Percentiles rank a stretch among this genome's conserved stretches.
These are phyloP conservation scores for Porogramme epimiltina DNA, from an alignment of 1,284 basidiomycete genomes.

Conservation along the genomic window DNA sequence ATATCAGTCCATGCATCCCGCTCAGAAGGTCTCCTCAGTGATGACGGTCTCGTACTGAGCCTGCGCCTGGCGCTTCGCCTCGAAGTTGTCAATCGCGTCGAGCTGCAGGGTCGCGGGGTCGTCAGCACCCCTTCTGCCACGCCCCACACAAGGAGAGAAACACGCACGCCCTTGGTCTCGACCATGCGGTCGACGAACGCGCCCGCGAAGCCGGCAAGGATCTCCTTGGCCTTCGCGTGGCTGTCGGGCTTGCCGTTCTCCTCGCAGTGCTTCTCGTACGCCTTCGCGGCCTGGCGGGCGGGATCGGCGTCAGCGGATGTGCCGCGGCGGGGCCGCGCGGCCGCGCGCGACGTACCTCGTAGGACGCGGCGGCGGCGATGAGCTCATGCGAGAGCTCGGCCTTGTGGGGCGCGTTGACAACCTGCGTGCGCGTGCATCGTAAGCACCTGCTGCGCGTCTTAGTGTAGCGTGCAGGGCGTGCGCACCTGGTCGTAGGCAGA, in stretches of 20 bases:
- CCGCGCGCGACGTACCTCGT: slow-evolving; percentile 30
- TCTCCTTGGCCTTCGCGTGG: slow-evolving; percentile 43
- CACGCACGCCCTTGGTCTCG: slow-evolving; percentile 44
- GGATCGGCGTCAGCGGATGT: no score
- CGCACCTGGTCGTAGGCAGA: slow-evolving; percentile 47
- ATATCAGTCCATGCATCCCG: neutral
- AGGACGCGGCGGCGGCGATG: slow-evolving; percentile 61
- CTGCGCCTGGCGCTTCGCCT: slow-evolving; percentile 41
- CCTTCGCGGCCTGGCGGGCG: slow-evolving; percentile 44
- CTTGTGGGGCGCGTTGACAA: slow-evolving; percentile 54
- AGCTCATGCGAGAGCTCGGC: slow-evolving; percentile 64
- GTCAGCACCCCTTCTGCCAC: slow-evolving; percentile 15
- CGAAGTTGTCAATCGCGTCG: slow-evolving; percentile 44
- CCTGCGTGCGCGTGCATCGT: slow-evolving; percentile 30
- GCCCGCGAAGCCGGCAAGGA: slow-evolving; percentile 44
- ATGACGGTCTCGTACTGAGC: slow-evolving; percentile 24
- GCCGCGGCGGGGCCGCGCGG: neutral
- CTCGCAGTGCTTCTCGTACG: slow-evolving; percentile 44
- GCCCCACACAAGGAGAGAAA: neutral
- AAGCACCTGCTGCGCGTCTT: neutral
- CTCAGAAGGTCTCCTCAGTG: slow-evolving; percentile 22
- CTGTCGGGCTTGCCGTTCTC: slow-evolving; percentile 38
- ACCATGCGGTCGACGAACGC: slow-evolving; percentile 47
- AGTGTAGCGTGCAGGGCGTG: neutral
- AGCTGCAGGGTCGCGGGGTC: slow-evolving; percentile 23